Evolutionary conservation across 2,329 filamentous ascomycete genomes (phyloP), one percentile per base, ranked within the genome.

Genomic region (Monosporascus sp.): DNA sequence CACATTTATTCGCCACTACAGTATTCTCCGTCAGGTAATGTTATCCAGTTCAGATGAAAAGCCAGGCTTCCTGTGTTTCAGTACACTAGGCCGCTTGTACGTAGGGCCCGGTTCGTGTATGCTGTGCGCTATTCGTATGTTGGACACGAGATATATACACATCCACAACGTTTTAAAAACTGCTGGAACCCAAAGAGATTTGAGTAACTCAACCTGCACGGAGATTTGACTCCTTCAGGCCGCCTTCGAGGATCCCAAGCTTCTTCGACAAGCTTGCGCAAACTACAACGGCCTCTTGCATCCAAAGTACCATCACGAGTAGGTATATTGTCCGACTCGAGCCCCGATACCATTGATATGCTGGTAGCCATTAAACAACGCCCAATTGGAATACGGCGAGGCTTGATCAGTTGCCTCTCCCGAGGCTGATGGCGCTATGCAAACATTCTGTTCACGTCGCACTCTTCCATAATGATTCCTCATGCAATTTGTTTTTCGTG

Each of bases 341-440:
- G 40, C 45, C 48, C 54, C 52, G 52, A 38, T 51, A 17, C 17
- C 20, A 27, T 52, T 52, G 49, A 31, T 54, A 63, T 59, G 58
- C 56, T 49, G 58, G 60, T 61, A 58, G 50, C 59, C 61, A 61
- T 51, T 54, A 55, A 44, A 40, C 45, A 51, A 40, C 50, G 51
- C 44, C 62, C 57, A 61, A 62, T 64, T 47, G 46, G 38, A 59
- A 49, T 44, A 46, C 53, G 40, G 36, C 47, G 56, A 56, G 54
- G 54, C 57, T 52, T 52, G 54, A 56, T 53, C 54, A 59, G 52
- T 54, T 60, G 52, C 52, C 9, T 31, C 52, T 54, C 52, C 37
- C 52, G 50, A 58, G 56, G 56, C 56, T 51, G 59, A 51, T 52
- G 48, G 53, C 54, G 53, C 56, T 60, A 55, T 56, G 59, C 57